Evolutionary conservation across 169 alveolate species (phyloP).

Genomic region (Plasmodium berghei): DNA sequence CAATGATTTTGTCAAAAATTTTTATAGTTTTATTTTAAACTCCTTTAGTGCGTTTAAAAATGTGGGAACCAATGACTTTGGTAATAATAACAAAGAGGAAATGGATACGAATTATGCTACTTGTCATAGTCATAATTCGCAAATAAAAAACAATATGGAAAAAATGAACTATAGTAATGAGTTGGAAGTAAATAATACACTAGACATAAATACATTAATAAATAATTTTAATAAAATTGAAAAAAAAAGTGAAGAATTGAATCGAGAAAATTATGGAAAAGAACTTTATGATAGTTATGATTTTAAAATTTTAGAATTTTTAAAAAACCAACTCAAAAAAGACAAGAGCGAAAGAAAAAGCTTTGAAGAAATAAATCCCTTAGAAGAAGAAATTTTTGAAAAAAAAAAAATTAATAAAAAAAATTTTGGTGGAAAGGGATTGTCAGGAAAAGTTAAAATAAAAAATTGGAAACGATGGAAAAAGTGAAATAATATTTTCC

Average conservation of each 20-base stretch:
- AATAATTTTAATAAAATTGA: not conserved
- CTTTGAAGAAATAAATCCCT: slow-evolving; percentile 36
- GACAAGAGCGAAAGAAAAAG: slow-evolving; percentile 66
- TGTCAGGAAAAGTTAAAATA: slow-evolving; percentile 67
- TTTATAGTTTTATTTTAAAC: slow-evolving; percentile 57
- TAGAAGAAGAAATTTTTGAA: slow-evolving; percentile 53
- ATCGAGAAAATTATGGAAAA: slow-evolving; percentile 45
- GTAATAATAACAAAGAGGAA: not conserved
- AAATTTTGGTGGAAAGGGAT: slow-evolving; percentile 76
- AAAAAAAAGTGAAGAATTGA: not conserved
- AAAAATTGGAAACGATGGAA: slow-evolving; percentile 76
- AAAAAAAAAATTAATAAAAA: slow-evolving; percentile 40
- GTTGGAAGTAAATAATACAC: not conserved
- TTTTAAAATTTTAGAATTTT: slow-evolving; percentile 45
- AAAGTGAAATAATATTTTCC: slow-evolving; percentile 21
- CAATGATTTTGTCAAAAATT: slow-evolving; percentile 78
- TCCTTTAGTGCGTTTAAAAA: slow-evolving; percentile 36
- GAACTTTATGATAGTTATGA: slow-evolving; percentile 56
- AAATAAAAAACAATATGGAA: not conserved
- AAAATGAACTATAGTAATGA: not conserved
- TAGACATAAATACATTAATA: not conserved
- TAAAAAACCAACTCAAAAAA: slow-evolving; percentile 35
- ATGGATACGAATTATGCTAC: not conserved
- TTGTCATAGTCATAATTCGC: not conserved
- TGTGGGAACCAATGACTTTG: not conserved